Base-by-base conservation (phyloP, 768 basidiomycete genomes). In the Macrolepiota albuminosa region DNA sequence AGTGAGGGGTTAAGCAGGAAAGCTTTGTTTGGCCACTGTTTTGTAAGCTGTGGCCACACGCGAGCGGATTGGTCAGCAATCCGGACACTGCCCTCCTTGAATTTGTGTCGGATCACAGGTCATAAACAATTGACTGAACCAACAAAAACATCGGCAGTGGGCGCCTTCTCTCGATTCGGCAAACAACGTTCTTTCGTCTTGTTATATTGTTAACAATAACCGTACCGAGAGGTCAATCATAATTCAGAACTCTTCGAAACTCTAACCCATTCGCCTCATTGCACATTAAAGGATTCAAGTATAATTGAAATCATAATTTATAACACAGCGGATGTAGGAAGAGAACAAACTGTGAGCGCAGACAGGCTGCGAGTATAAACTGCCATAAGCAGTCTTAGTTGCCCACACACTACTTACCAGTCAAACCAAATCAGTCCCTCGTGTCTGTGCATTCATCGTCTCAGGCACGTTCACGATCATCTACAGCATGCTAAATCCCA, bases 1-100 rank as follows among this genome's bases (percentile, higher is more conserved):
- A 76, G 81, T 80, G 71, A 72, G 71, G 75, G 80, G 76, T 74
- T 70, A 80, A 82, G 77, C 71, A 73, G 74, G 71, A 69, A 56
- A 64, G 45, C 60, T 66, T 61, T 74, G 76, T 78, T 79, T 79
- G 75, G 68, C 67, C 68, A 67, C 70, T 75, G 75, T 80, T 81
- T 79, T 79, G 78, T 76, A 72, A 73, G 64, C 71, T 67, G 63
- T 66, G 54, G 51, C 49, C 58, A 61, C 71, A 73, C 71, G 72
- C 65, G 67, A 66, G 59, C 56, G 40, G 72, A 68, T 79, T 76
- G 71, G 72, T 77, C 72, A 79, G 70, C 76, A 59, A 24, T 40
- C 40, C 54, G 58, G 56, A 62, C 67, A 65, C 58, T 37, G 67
- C 66, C 66, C 29, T 54, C 56, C 55, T 62, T 57, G 39, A 62